Base-by-base conservation (phyloP, 306 rosid genomes). In the Astragalus membranaceus region DNA sequence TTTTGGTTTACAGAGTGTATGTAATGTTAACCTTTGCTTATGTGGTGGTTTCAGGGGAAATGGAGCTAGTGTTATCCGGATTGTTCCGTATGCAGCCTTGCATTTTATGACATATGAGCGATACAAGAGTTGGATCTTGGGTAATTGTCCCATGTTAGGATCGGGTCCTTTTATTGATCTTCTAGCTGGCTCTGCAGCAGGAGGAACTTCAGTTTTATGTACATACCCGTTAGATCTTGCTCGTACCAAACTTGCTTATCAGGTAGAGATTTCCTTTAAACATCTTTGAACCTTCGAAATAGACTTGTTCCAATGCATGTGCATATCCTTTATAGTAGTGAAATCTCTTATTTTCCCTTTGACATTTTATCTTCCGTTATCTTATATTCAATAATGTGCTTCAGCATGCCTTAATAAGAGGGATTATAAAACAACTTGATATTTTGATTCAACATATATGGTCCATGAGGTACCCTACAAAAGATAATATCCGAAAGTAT, bases 21-120 rank as follows among this genome's bases (percentile, higher is more conserved):
- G 41, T 44, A 8, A 55, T 64, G 72, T 37, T 69, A 63, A 57
- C 68, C 52, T 64, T 10, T 58, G 51, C 41, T 44, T 59, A 20
- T 68, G 65, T 73, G 79, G 16, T 71, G 77, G 32, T 58, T 81
- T 53, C 64, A 95, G 99, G 74, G 99, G 99, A 87, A 95, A 95
- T 78, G 97, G 97, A 75, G 99, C 99, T 23, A 87, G 99, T 72
- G 89, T 87, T 73, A 81, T 86, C 41, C 89, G 99, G 58, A 87
- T 94, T 77, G 70, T 91, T 78, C 99, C 99, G 0, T 95, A 94
- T 77, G 99, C 97, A 51, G 99, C 97, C 75, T 81, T 91, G 70
- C 99, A 91, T 82, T 95, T 84, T 85, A 95, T 95, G 99, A 82
- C 97, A 35, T 91, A 95, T 67, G 97, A 95, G 84, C 95, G 89